Conservation (phyloP, 23 red algal genomes). For the Gracilaria domingensis region DNA sequence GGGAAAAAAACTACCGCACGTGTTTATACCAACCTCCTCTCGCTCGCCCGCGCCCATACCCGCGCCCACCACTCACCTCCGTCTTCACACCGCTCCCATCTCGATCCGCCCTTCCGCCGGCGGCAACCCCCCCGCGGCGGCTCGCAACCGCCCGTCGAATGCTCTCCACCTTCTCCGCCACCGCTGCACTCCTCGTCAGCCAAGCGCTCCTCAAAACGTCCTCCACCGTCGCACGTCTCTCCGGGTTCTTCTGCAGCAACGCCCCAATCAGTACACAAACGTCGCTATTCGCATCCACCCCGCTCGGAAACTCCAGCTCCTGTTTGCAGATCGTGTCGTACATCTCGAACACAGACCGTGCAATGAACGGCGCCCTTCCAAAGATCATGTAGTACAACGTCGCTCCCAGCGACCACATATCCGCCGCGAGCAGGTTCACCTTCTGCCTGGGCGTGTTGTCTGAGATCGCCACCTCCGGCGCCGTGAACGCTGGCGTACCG, state of each 20-base stretch:
- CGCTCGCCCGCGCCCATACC: background rate
- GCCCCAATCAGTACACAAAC: conserved; percentile 37
- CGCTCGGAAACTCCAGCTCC: conserved; percentile 61
- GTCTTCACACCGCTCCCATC: background rate
- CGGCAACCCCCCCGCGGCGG: background rate
- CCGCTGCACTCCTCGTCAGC: conserved; percentile 32
- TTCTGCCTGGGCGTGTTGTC: conserved; percentile 33
- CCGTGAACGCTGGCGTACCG: conserved; percentile 86
- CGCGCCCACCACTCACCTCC: background rate
- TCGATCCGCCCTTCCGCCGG: too few species aligned
- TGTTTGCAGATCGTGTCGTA: conserved; percentile 77
- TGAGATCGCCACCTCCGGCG: conserved; percentile 75
- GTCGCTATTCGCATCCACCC: conserved; percentile 1
- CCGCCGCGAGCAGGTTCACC: conserved; percentile 57
- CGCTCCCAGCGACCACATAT: conserved; percentile 88
- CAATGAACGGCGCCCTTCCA: conserved; percentile 77
- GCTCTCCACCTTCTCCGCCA: conserved; percentile 24
- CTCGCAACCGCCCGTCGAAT: background rate
- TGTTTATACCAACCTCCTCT: background rate
- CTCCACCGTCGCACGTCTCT: conserved; percentile 22
- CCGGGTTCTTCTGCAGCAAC: conserved; percentile 81
- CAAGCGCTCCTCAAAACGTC: conserved; percentile 54
- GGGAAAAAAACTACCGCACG: background rate
- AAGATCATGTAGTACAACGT: conserved; percentile 81
- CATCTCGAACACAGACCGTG: conserved; percentile 84